Evolutionary conservation across 2,329 filamentous ascomycete species (phyloP), one percentile per base, ranked within the genome.

Genomic region (Juglanconis juglandina): DNA sequence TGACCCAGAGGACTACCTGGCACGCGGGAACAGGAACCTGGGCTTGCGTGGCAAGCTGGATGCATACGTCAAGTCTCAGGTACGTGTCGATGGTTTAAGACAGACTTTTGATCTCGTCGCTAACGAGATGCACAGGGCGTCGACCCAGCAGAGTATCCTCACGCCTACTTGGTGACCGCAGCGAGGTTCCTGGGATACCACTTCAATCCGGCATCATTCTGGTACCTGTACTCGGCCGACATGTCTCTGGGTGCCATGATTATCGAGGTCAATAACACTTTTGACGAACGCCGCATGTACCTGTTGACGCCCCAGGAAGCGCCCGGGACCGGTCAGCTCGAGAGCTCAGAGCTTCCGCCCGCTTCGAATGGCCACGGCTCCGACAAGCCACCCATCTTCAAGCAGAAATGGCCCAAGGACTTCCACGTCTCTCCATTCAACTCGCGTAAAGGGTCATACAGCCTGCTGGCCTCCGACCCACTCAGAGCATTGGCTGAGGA

Each of bases 351-450:
- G 7, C 39, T 5, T 14, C 5, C 8, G 32, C 48, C 1, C 37
- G 57, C 4, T 34, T 34, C 5, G 39, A 63, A 59, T 42, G 58
- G 30, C 47, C 42, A 6, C 37, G 34, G 1, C 33, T 24, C 24
- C 33, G 42, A 35, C 55, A 49, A 50, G n/a, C 41, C 34, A 8
- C 56, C 17, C 65, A 71, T 54, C 4, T 81, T 87, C 68, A 79
- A 73, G 14, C 76, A 81, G 24, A 74, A 75, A 0, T 90, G 86
- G 84, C 71, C 75, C 5, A 92, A 93, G 66, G 88, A 90, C 65
- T 90, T 92, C 64, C 89, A 91, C 68, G 87, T 91, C 17, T 92
- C 88, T 1, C 87, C 87, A 0, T 92, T 92, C 77, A 92, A 89
- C 69, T 84, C 81, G 5, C 77, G 81, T 35, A 80, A 81, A 56